These are phyloP conservation scores for Macrolepiota fuliginosa DNA, from an alignment of 768 basidiomycete genomes.

Conservation along the genomic window DNA sequence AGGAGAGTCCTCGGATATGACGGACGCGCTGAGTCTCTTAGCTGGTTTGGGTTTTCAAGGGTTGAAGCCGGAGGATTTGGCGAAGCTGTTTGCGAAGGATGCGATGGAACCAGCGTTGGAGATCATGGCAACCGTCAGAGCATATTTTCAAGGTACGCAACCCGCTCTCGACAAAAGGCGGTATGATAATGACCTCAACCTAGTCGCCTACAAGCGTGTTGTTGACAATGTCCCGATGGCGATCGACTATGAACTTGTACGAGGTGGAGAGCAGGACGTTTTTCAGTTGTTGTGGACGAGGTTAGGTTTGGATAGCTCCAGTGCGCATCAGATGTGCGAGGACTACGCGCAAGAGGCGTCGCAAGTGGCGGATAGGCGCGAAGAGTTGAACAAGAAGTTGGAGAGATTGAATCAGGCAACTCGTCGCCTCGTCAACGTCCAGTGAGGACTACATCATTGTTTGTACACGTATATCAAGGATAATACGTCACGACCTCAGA, in stretches of 20 bases:
- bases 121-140: slow-evolving; percentile 72
- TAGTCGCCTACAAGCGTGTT: slow-evolving; percentile 57
- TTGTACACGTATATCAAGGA: no score
- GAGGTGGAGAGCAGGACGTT: slow-evolving; percentile 46
- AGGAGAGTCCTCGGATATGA: slow-evolving; percentile 11
- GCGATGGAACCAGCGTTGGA: no score
- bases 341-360: slow-evolving; percentile 51
- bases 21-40: slow-evolving; percentile 35
- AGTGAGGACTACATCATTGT: no score
- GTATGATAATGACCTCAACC: background rate
- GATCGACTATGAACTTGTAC: slow-evolving; percentile 54
- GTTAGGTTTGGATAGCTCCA: slow-evolving; percentile 48
- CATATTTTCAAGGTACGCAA: slow-evolving; percentile 67
- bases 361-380: slow-evolving; percentile 40
- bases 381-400: slow-evolving; percentile 48
- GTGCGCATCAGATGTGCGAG: slow-evolving; percentile 46
- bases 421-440: background rate
- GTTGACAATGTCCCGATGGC: slow-evolving; percentile 54
- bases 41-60: slow-evolving; percentile 36
- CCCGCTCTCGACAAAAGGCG: background rate
- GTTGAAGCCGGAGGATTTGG: slow-evolving; percentile 39
- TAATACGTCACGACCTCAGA: no score
- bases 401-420: slow-evolving; percentile 34
- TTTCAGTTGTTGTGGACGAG: slow-evolving; percentile 42
- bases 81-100: slow-evolving; percentile 49